phyloP scores from a whole-genome alignment of 495 filamentous ascomycete species.

The Aspergillus affinis region DNA sequence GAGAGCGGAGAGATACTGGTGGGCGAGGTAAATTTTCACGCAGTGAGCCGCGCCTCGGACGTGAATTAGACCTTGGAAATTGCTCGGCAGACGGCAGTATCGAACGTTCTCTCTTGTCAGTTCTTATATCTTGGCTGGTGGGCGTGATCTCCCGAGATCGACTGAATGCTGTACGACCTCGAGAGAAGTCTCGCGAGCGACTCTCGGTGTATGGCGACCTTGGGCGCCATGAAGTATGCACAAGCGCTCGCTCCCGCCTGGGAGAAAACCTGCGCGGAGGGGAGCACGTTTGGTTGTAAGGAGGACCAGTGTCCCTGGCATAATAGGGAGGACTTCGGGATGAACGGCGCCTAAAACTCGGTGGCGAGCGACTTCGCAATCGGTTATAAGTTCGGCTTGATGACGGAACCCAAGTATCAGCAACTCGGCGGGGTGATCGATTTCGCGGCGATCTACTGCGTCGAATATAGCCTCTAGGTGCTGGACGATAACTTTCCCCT shows the following conservation, averaged over 20 bases:
- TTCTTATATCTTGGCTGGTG: conserved; percentile 28
- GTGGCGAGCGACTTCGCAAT: conserved; percentile 46
- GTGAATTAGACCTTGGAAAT: conserved; percentile 29
- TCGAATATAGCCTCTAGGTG: conserved; percentile 38
- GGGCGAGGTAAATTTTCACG: conserved; percentile 16
- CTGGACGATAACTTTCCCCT: conserved; percentile 55
- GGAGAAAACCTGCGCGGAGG: conserved; percentile 47
- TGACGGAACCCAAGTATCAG: conserved; percentile 52
- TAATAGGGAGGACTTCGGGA: conserved; percentile 48
- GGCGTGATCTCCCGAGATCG: conserved; percentile 37
- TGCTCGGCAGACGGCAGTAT: conserved; percentile 19
- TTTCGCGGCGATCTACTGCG: conserved; percentile 42
- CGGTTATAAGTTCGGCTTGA: conserved; percentile 36
- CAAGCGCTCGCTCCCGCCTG: conserved; percentile 48
- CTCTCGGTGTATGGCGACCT: conserved; percentile 44
- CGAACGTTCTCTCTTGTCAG: conserved; percentile 24
- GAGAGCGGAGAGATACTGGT: conserved; percentile 18
- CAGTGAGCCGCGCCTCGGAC: conserved; percentile 22
- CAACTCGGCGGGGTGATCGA: conserved; percentile 40
- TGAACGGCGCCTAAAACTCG: conserved; percentile 43
- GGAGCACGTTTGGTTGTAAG: conserved; percentile 40
- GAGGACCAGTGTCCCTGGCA: conserved; percentile 34
- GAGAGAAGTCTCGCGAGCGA: conserved; percentile 33
- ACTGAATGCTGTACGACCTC: conserved; percentile 35
- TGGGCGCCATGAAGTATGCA: conserved; percentile 38